Evolutionary conservation across 495 filamentous ascomycete species (phyloP), one percentile per base, ranked within the genome.

Genomic region (Talaromyces nanjingensis): DNA sequence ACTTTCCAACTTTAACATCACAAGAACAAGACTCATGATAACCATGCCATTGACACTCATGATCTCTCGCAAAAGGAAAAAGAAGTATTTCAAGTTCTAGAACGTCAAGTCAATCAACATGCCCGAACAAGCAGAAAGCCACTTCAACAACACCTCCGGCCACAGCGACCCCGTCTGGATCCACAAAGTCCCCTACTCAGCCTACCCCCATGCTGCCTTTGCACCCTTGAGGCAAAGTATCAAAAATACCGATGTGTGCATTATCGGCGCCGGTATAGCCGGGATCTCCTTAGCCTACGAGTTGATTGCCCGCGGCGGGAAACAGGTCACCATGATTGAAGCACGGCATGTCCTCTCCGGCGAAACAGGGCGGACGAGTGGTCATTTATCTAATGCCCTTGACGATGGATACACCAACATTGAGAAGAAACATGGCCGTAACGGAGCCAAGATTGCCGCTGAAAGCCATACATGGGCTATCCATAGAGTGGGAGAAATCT

Each of bases 191-290:
- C 81, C 83, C 14, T 84, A 77, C 68, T 69, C 72, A n/a, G 67
- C 75, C 6, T 68, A 76, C 12, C 83, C 81, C 2, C 55, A 63
- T 11, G 52, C 18, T 0, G 24, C 52, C 22, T 86, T 85, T 69
- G 67, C 72, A 6, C 58, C 79, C 12, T 70, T 85, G 2, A 39
- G 60, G 3, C 33, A 67, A 16, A 67, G 74, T 60, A 37, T 74
- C 24, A 27, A 16, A 27, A 61, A 72, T 9, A 77, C 75, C 0
- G 81, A 84, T 57, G 71, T 84, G 1, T 76, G 74, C 68, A 73
- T 87, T 58, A 71, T 87, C 63, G 84, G 84, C 14, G 76, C 80
- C 31, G 83, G 84, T 34, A 86, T 85, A 59, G 70, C 82, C 8
- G 84, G 84, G 8, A 77, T 86, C 29, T 77, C 75, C 2, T 73